Evolutionary conservation across 306 rosid species (phyloP).

Genomic region (Senna siamea): DNA sequence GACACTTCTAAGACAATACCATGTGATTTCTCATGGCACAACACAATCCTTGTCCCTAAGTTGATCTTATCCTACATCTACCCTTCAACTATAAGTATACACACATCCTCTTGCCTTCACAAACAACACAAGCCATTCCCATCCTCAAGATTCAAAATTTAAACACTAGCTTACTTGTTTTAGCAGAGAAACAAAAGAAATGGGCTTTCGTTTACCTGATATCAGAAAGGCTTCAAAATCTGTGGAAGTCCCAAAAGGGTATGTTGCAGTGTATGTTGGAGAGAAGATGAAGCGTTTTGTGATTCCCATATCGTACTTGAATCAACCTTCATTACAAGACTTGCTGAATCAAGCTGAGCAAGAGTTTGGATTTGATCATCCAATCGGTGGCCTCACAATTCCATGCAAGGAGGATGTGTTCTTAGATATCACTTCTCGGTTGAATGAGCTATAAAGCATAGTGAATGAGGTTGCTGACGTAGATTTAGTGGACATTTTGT

Average conservation of each 20-base stretch:
- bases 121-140: conserved; percentile 27
- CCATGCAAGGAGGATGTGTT: no score
- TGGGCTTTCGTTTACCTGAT: background rate
- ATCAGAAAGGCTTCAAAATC: conserved; percentile 19
- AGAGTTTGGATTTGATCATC: no score
- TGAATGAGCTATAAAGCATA: no score
- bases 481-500: no score
- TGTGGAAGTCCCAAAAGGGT: conserved; percentile 52
- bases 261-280: conserved; percentile 55
- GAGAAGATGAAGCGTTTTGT: conserved; percentile 49
- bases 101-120: conserved; percentile 3
- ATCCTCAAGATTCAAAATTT: background rate
- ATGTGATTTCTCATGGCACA: conserved; percentile 40
- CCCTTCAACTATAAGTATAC: conserved; percentile 30
- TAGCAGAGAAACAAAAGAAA: background rate
- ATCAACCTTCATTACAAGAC: conserved; percentile 49
- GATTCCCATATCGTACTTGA: conserved; percentile 53
- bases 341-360: conserved; percentile 34
- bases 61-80: background rate
- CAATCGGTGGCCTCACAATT: no score
- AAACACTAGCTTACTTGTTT: background rate
- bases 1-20: conserved; percentile 33
- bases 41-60: background rate
- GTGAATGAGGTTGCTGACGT: no score
- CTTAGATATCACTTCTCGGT: no score